Conservation (phyloP, 129 eudicot species). For the Erigeron canadensis region DNA sequence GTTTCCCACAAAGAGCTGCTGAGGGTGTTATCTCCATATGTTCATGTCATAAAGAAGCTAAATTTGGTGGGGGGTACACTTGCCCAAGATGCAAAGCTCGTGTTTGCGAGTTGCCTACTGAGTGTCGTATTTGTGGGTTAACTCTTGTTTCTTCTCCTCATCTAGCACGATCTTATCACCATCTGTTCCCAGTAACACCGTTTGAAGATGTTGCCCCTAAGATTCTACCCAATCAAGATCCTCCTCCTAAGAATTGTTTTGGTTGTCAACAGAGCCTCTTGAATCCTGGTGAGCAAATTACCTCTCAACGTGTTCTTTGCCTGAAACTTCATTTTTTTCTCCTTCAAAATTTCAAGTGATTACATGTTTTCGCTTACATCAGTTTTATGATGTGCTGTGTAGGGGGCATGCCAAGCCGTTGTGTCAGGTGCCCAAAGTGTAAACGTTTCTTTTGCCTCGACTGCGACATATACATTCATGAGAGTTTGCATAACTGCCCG, state of each 20-base stretch:
- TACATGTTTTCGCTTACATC: background rate
- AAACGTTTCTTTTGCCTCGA: slow-evolving; percentile 83
- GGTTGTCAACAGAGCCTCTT: slow-evolving; percentile 86
- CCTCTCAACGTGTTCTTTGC: background rate
- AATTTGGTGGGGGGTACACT: slow-evolving; percentile 93
- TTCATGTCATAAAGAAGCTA: slow-evolving; percentile 94
- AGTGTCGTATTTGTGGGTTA: slow-evolving; percentile 91
- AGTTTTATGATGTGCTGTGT: slow-evolving; percentile 25
- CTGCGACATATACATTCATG: slow-evolving; percentile 95
- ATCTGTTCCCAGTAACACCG: slow-evolving; percentile 87
- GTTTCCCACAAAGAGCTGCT: slow-evolving; percentile 95
- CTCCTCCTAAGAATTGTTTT: slow-evolving; percentile 62
- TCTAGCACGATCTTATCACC: slow-evolving; percentile 95
- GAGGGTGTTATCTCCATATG: slow-evolving; percentile 92
- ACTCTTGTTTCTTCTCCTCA: slow-evolving; percentile 99
- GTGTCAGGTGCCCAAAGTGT: slow-evolving; percentile 90
- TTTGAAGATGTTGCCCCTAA: slow-evolving; percentile 71
- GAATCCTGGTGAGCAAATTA: slow-evolving; percentile 64
- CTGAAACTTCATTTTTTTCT: background rate
- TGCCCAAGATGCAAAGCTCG: slow-evolving; percentile 99
- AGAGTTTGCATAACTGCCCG: slow-evolving; percentile 96
- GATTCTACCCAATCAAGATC: slow-evolving; percentile 37
- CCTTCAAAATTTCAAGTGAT: background rate
- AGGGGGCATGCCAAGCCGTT: slow-evolving; percentile 67
- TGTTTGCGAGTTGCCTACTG: slow-evolving; percentile 91